phyloP scores from a whole-genome alignment of 805 yeast genomes.

The Sugiyamaella marilandica region DNA sequence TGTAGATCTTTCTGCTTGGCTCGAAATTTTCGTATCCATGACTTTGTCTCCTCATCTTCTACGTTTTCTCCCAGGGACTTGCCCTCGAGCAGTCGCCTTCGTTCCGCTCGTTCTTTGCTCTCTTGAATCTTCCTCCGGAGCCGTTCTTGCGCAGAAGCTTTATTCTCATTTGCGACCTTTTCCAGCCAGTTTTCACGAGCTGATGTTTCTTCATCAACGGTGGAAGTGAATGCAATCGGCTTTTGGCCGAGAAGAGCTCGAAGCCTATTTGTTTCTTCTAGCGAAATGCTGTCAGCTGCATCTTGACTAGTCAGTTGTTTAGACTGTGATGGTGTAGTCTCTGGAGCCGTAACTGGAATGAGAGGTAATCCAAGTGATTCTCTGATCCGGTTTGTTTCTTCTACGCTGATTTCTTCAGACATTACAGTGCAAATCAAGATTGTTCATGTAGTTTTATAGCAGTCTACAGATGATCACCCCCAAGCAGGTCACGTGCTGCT shows the following conservation, averaged over 20 bases:
- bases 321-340: background rate
- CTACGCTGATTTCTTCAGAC: conserved; percentile 34
- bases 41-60: conserved; percentile 35
- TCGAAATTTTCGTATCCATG: conserved; percentile 39
- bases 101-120: conserved; percentile 23
- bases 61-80: conserved; percentile 26
- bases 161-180: conserved; percentile 33
- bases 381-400: conserved; percentile 55
- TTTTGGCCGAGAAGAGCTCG: conserved; percentile 50
- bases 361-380: conserved; percentile 50
- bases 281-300: conserved; percentile 21
- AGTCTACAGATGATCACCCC: background rate
- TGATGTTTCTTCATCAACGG: conserved; percentile 30
- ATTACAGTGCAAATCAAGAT: background rate
- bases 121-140: conserved; percentile 22
- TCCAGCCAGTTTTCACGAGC: conserved; percentile 36
- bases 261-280: conserved; percentile 55
- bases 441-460: background rate
- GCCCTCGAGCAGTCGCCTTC: conserved; percentile 25
- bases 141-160: conserved; percentile 27
- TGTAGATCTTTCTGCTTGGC: conserved; percentile 21
- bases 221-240: conserved; percentile 34
- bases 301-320: background rate
- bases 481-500: background rate
- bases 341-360: conserved; percentile 30